Conservation (phyloP, 2,329 filamentous ascomycete genomes). For the Lasiodiplodia gonubiensis region DNA sequence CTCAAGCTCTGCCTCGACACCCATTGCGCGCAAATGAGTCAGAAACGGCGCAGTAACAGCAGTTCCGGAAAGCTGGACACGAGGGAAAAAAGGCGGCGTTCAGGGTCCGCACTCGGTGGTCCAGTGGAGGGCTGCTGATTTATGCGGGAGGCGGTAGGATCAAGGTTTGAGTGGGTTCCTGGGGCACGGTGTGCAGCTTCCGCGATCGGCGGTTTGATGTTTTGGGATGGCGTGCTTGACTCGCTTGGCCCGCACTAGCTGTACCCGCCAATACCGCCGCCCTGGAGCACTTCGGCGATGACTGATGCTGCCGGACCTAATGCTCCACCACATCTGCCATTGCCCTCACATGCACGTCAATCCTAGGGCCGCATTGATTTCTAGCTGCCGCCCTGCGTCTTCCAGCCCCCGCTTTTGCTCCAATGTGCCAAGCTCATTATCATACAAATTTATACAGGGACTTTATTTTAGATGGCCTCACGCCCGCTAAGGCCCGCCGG, state of each 20-base stretch:
- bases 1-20: conserved; percentile 49
- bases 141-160: conserved; percentile 2
- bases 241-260: conserved; percentile 15
- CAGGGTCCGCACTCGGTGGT: background rate
- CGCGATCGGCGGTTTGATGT: conserved; percentile 23
- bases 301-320: background rate
- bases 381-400: background rate
- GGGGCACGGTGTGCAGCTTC: conserved; percentile 7
- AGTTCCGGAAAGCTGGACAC: background rate
- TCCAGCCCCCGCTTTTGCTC: background rate
- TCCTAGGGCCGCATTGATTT: background rate
- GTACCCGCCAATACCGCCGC: conserved; percentile 1
- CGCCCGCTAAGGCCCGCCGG: background rate
- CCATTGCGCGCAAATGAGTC: conserved; percentile 33
- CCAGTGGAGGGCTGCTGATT: conserved; percentile 25
- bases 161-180: conserved; percentile 22
- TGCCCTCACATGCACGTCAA: background rate
- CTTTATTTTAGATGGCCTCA: conserved; percentile 14
- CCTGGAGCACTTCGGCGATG: background rate
- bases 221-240: conserved; percentile 21
- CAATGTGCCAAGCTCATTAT: conserved; percentile 11
- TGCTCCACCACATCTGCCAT: background rate
- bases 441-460: conserved; percentile 9
- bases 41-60: background rate
- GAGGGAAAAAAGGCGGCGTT: conserved; percentile 2